Evolutionary conservation across 345 rosid species (phyloP).

Genomic region (Nephelium lappaceum): DNA sequence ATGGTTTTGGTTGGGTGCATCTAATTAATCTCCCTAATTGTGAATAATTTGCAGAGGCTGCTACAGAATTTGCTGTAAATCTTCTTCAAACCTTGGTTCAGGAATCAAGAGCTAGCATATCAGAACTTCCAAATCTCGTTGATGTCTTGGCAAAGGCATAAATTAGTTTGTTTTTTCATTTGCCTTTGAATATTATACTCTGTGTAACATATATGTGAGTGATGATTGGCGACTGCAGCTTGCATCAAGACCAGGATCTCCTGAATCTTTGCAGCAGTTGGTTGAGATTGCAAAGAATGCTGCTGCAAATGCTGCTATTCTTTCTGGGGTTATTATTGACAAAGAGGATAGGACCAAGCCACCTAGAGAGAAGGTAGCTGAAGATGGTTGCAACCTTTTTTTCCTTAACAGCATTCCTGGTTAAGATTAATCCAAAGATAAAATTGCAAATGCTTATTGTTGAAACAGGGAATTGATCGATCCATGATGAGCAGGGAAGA

Average conservation of each 20-base stretch:
- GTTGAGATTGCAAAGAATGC: slow-evolving; percentile 43
- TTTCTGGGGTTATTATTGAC: not conserved
- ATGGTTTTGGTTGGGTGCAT: no score
- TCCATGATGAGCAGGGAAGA: slow-evolving; percentile 30
- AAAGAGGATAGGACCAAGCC: slow-evolving; percentile 6
- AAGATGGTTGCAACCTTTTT: not conserved
- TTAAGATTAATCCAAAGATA: not conserved
- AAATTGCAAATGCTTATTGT: not conserved
- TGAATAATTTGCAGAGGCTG: slow-evolving; percentile 31
- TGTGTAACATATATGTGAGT: not conserved
- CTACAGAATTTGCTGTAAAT: slow-evolving; percentile 36
- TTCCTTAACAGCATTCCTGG: not conserved
- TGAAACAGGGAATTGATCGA: slow-evolving; percentile 2
- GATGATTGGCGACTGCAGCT: slow-evolving; percentile 19
- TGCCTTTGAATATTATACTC: not conserved
- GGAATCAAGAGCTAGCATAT: slow-evolving; percentile 33
- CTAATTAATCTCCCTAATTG: slow-evolving; percentile 1
- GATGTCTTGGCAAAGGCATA: slow-evolving; percentile 41
- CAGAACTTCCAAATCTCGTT: slow-evolving; percentile 42
- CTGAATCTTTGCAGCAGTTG: slow-evolving; percentile 38
- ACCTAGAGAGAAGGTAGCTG: slow-evolving; percentile 26
- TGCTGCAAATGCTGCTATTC: slow-evolving; percentile 23
- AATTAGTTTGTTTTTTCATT: not conserved
- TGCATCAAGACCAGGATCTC: slow-evolving; percentile 36
- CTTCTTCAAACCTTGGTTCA: slow-evolving; percentile 38